Evolutionary conservation across 2,329 filamentous ascomycete species (phyloP).

Genomic region (Ceratocystis albifundus): DNA sequence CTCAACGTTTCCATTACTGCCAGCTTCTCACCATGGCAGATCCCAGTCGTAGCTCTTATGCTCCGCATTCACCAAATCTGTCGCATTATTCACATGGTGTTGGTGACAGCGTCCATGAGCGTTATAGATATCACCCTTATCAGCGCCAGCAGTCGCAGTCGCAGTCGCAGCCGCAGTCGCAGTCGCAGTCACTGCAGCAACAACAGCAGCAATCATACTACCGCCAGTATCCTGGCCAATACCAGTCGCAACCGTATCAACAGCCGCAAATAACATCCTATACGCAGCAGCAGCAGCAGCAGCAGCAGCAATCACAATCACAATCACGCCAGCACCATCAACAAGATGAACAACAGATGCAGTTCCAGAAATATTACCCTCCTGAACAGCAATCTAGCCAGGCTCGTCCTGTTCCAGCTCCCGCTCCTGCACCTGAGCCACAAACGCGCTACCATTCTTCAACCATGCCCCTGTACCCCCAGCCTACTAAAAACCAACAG

Average conservation of each 20-base stretch:
- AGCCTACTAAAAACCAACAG: constrained; percentile 13
- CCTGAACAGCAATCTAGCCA: constrained; percentile 25
- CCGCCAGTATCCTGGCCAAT: constrained; percentile 3
- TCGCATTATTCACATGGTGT: neutral
- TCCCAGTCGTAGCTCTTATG: constrained; percentile 2
- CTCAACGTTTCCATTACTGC: neutral
- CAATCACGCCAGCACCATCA: neutral
- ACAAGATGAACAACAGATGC: constrained; percentile 1
- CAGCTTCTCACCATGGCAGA: constrained; percentile 10
- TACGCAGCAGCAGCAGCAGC: constrained; percentile 5
- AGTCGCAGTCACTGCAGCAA: neutral
- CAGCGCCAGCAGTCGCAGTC: neutral
- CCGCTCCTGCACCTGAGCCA: constrained; percentile 5
- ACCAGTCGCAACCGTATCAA: constrained; percentile 1
- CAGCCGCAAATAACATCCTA: constrained; percentile 11
- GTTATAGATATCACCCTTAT: constrained; percentile 10
- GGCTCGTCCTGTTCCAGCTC: neutral
- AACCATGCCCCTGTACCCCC: constrained; percentile 19
- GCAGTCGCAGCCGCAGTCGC: neutral
- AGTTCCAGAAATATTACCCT: constrained; percentile 24
- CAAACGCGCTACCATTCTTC: constrained; percentile 20
- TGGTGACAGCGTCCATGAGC: neutral
- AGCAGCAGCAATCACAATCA: neutral
- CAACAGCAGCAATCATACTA: constrained; percentile 1
- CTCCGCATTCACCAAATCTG: constrained; percentile 1